Conservation (phyloP, 2,329 filamentous ascomycete species). For the Teratosphaeria nubilosa region DNA sequence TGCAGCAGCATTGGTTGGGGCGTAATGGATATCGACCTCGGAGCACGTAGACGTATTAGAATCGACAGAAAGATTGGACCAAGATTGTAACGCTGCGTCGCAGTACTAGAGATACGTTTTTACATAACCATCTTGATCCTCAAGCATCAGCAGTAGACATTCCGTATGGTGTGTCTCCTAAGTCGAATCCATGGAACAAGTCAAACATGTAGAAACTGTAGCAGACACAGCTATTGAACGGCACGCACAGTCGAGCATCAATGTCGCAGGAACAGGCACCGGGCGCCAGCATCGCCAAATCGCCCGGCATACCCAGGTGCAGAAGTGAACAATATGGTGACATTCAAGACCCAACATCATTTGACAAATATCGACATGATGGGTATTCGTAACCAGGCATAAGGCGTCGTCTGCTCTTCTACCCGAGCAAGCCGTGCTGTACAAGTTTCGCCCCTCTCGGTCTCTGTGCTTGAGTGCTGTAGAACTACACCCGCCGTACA, state of each 20-base stretch:
- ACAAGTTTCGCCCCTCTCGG: background rate
- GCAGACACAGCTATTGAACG: background rate
- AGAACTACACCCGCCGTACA: background rate
- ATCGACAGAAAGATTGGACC: background rate
- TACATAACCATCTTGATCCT: background rate
- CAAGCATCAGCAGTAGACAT: background rate
- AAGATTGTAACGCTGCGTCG: background rate
- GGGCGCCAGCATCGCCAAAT: background rate
- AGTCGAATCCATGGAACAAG: too few species aligned
- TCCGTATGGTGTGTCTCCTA: too few species aligned
- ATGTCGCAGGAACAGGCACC: too few species aligned
- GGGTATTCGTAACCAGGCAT: background rate
- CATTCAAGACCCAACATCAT: background rate
- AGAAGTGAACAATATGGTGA: background rate
- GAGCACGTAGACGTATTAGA: background rate
- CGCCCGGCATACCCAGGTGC: background rate
- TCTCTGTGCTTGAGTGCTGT: background rate
- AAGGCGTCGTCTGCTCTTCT: background rate
- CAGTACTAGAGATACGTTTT: background rate
- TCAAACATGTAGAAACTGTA: background rate
- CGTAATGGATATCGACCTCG: background rate
- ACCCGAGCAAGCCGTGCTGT: background rate
- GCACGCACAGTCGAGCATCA: background rate
- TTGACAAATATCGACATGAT: background rate
- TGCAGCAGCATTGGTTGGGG: background rate